Evolutionary conservation across 2,329 filamentous ascomycete species (phyloP), one percentile per base, ranked within the genome.

Genomic region (Colletotrichum sp.): DNA sequence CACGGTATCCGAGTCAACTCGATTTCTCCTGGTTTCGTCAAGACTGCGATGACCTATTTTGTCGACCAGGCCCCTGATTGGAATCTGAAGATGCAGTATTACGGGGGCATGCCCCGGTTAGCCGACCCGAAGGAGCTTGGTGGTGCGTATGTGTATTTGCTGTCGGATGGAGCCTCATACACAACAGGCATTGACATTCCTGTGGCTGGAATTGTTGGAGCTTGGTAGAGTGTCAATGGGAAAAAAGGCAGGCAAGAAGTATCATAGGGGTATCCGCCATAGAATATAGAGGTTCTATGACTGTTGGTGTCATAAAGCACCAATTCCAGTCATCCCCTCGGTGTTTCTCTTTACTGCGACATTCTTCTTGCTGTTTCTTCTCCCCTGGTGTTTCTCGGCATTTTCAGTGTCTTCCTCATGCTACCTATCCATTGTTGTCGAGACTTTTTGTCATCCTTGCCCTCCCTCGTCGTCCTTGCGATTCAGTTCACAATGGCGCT

Each of bases 21-120:
- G 21, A 82, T 89, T 62, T 87, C 86, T 0, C 87, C 87, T 0
- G 87, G 82, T 79, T 84, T 84, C 66, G 82, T 86, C 64, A 83
- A 83, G 79, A 86, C 87, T 0, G 86, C 86, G 3, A 82, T 89
- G 82, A 89, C 87, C 7, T 89, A 88, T 79, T 88, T 86, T 77
- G 88, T 91, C 6, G 85, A 87, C 72, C 85, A 85, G n/a, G 83
- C 85, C 18, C 87, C 88, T 0, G 89, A 90, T 78, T 91, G 89
- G 90, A 87, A 89, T 72, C 82, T 85, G 75, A 88, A 91, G 82
- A 86, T 91, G 83, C 87, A 89, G 81, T 90, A 91, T 78, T 91
- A 91, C 78, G 88, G 89, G 4, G 89, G 89, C 4, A 90, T 91
- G 84, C 89, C 89, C 9, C 82, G 89, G 32, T 77, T 91, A 36